Conservation (phyloP, 257 asterid species). For the Catharanthus roseus region DNA sequence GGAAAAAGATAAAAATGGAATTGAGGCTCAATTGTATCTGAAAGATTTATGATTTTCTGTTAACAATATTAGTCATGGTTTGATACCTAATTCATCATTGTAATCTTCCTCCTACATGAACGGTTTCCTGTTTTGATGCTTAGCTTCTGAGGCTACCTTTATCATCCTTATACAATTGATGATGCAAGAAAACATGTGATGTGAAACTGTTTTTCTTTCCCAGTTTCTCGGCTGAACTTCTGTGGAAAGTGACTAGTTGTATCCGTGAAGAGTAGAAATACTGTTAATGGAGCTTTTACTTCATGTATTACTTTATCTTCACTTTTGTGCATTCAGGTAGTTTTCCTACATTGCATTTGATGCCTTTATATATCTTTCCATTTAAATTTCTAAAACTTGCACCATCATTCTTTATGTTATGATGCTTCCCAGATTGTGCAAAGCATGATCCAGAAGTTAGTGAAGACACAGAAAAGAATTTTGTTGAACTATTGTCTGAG, state of each 20-base stretch:
- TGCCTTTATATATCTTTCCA: background rate
- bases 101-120: background rate
- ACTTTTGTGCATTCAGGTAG: background rate
- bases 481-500: slow-evolving; percentile 74
- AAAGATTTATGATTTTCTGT: too few species aligned
- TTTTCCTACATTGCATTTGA: background rate
- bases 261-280: background rate
- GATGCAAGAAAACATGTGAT: background rate
- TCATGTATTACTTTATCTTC: background rate
- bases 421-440: slow-evolving; percentile 57
- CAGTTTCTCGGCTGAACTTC: background rate
- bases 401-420: background rate
- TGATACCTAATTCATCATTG: background rate
- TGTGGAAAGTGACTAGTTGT: background rate
- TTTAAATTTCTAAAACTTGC: background rate
- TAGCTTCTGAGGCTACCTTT: background rate
- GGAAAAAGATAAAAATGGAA: too few species aligned
- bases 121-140: background rate
- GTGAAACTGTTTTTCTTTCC: background rate
- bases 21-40: too few species aligned
- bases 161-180: background rate
- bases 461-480: slow-evolving; percentile 80
- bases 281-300: too few species aligned
- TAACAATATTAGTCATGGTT: background rate
- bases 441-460: slow-evolving; percentile 81